These are phyloP conservation scores for Coemansia furcata DNA, from an alignment of 192 early-diverging fungal species.

Conservation along the genomic window DNA sequence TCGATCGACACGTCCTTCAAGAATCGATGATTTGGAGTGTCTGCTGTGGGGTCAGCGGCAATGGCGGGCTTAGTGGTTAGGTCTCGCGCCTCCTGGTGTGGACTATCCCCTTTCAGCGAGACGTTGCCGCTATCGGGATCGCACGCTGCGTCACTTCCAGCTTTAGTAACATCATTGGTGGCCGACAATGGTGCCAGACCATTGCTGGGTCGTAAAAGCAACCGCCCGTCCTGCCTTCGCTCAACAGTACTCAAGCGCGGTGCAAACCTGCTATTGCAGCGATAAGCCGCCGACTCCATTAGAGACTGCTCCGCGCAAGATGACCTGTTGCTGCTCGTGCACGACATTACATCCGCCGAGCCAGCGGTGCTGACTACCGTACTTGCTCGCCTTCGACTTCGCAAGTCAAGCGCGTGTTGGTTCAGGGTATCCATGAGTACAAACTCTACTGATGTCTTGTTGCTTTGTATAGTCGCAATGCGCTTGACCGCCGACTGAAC, in stretches of 20 bases:
- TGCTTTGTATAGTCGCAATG: not conserved
- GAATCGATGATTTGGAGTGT: not conserved
- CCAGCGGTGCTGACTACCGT: slow-evolving; percentile 8
- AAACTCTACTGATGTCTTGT: slow-evolving; percentile 13
- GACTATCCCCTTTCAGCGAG: slow-evolving; percentile 1
- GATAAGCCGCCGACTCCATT: slow-evolving; percentile 21
- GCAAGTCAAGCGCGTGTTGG: slow-evolving; percentile 6
- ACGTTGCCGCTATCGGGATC: slow-evolving; percentile 3
- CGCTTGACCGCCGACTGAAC: not conserved
- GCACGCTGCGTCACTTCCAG: not conserved
- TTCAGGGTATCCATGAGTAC: slow-evolving; percentile 15
- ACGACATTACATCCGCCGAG: slow-evolving; percentile 9
- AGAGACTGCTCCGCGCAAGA: slow-evolving; percentile 15
- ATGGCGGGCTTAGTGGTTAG: not conserved
- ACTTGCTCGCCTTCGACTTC: not conserved
- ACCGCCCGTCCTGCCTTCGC: slow-evolving; percentile 31
- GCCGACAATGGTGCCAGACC: not conserved
- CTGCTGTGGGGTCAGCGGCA: not conserved
- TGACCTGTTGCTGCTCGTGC: slow-evolving; percentile 19
- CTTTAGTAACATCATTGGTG: not conserved
- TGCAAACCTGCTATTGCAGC: slow-evolving; percentile 29
- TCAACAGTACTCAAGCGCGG: slow-evolving; percentile 47
- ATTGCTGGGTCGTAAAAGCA: slow-evolving; percentile 25
- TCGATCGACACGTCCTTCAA: slow-evolving; percentile 1
- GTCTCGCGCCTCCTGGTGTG: not conserved